Evolutionary conservation across 2,329 filamentous ascomycete species (phyloP).

Genomic region (Penicillium sp.): DNA sequence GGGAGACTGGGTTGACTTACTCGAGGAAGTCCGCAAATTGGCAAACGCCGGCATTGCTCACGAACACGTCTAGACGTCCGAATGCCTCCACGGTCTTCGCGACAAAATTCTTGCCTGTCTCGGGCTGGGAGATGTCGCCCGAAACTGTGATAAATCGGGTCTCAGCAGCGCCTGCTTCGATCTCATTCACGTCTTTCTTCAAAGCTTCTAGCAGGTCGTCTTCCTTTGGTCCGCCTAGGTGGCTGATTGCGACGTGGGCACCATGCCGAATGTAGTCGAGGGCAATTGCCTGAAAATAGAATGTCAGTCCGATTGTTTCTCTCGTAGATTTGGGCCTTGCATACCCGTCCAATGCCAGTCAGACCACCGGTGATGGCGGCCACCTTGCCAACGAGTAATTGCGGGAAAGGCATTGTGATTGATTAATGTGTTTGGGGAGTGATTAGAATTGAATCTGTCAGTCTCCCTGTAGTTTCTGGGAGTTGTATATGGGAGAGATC

Average conservation of each 20-base stretch:
- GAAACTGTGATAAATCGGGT: conserved; percentile 63
- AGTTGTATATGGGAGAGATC: neutral
- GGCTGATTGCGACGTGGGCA: conserved; percentile 76
- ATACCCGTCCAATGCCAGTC: conserved; percentile 74
- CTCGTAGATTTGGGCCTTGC: neutral
- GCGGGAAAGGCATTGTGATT: conserved; percentile 31
- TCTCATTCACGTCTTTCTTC: conserved; percentile 30
- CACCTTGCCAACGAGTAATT: conserved; percentile 70
- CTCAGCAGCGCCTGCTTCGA: conserved; percentile 23
- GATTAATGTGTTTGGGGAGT: neutral
- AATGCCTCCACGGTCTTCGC: conserved; percentile 58
- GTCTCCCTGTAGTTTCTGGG: neutral
- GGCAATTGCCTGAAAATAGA: conserved; percentile 63
- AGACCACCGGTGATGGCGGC: conserved; percentile 85
- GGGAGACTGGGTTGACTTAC: conserved; percentile 37
- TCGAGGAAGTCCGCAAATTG: conserved; percentile 84
- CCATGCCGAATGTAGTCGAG: conserved; percentile 77
- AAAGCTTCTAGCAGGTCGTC: conserved; percentile 30
- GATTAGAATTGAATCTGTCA: neutral
- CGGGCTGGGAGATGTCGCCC: conserved; percentile 75
- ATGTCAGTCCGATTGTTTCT: neutral
- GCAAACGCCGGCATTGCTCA: conserved; percentile 87
- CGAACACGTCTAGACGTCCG: conserved; percentile 69
- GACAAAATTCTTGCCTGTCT: conserved; percentile 70
- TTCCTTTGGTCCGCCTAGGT: conserved; percentile 56